Base-by-base conservation (phyloP, 192 early-diverging fungal genomes). In the Kickxella alabastrina region DNA sequence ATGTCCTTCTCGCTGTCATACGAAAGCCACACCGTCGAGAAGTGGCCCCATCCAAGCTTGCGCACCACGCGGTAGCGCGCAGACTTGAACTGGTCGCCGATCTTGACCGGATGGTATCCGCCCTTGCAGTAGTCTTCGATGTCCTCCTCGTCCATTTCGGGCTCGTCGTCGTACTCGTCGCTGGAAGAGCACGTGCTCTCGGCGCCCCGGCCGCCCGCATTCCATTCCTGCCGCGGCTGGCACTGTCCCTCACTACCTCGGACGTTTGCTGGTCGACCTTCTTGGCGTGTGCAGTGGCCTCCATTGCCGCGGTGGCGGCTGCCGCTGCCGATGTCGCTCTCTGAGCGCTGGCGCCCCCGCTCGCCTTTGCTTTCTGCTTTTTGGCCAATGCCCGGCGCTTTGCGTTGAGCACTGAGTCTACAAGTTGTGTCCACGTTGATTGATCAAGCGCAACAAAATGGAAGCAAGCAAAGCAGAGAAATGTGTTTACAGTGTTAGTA, bases 41-140 rank as follows among this genome's bases (percentile, higher is more conserved):
- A 98, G 56, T 98, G 95, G 13, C 95, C 95, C 95, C 95, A 98
- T 14, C 95, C 95, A 27, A 98, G 84, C 67, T 98, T 98, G 51
- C 89, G 83, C 34, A 95, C 59, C 18, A 96, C 79, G n/a, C 65
- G 75, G 71, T 98, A 98, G 18, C 87, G 82, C 6, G 80, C 78
- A 12, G 87, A 81, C 36, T 88, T 83, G 62, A 88, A 94, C 15
- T 35, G 46, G 51, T 98, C 95, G 6, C 88, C 92, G 23, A 92
- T 76, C 43, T 83, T 75, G 27, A 95, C 82, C 0, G 92, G 88
- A 54, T 98, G 93, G 74, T 98, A 98, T 1, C 95, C 95, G 49
- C 93, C 92, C 70, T 87, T 86, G 60, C 83, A 80, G 68, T 95
- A 98, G 75, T 98, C 95, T 37, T 86, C 82, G 28, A 82, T 75